Percentiles rank a stretch among this genome's conserved stretches.
phyloP scores from a whole-genome alignment of 805 yeast genomes.

The Pichia occidentalis region DNA sequence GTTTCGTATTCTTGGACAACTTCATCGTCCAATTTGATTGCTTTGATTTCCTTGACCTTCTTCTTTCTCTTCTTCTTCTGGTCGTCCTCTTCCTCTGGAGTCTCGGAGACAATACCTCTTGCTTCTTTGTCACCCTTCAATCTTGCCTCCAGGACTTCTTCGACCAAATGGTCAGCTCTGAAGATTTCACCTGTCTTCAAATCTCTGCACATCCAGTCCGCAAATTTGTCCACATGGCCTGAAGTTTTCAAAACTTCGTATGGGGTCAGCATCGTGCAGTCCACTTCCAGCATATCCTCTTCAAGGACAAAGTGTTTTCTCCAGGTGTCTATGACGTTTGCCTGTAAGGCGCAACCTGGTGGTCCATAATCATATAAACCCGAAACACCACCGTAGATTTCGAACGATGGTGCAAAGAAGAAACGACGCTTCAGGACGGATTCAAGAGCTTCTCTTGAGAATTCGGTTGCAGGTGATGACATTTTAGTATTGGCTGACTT shows the following conservation, averaged over 20 bases:
- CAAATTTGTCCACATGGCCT: constrained; percentile 98
- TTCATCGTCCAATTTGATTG: constrained; percentile 75
- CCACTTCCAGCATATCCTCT: constrained; percentile 98
- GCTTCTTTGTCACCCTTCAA: constrained; percentile 97
- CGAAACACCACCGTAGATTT: constrained; percentile 96
- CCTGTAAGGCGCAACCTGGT: constrained; percentile 98
- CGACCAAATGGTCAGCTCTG: constrained; percentile 97
- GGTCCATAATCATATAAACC: constrained; percentile 99
- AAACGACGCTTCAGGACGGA: constrained; percentile 90
- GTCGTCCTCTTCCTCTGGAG: constrained; percentile 60
- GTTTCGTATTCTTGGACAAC: constrained; percentile 75
- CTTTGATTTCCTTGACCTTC: constrained; percentile 93
- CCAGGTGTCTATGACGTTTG: constrained; percentile 92
- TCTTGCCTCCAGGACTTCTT: constrained; percentile 94
- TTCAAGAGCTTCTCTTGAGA: constrained; percentile 84
- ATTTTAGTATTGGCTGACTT: constrained; percentile 14
- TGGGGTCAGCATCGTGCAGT: constrained; percentile 96
- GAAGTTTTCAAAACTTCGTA: constrained; percentile 96
- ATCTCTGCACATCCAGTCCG: constrained; percentile 99
- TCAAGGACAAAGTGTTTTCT: constrained; percentile 95
- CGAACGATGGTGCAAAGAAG: constrained; percentile 96
- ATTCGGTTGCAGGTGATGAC: constrained; percentile 27
- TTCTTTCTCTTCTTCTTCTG: constrained; percentile 88
- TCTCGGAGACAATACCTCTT: constrained; percentile 70
- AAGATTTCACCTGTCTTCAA: constrained; percentile 94